These are phyloP conservation scores for Auricularia sp. DNA, from an alignment of 768 basidiomycete genomes.

Conservation along the genomic window DNA sequence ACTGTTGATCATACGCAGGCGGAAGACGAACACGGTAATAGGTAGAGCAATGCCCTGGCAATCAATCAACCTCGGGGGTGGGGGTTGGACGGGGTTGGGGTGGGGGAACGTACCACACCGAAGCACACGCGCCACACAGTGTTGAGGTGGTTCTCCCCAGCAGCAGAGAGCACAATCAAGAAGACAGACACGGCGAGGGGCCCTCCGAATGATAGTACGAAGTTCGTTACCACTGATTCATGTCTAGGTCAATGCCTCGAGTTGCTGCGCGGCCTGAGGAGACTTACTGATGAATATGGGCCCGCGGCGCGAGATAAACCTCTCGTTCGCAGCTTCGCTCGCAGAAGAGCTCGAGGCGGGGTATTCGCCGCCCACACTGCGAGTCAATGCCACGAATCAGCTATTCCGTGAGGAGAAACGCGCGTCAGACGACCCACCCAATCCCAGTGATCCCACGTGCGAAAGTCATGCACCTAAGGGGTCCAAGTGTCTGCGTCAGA, in stretches of 20 bases:
- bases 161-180: conserved; percentile 57
- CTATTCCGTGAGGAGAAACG: conserved; percentile 2
- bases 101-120: conserved; percentile 26
- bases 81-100: neutral
- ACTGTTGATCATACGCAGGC: conserved; percentile 62
- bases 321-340: conserved; percentile 66
- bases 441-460: conserved; percentile 63
- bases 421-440: conserved; percentile 21
- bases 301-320: conserved; percentile 47
- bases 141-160: conserved; percentile 48
- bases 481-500: neutral
- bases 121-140: conserved; percentile 64
- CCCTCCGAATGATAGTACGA: conserved; percentile 58
- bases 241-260: no score
- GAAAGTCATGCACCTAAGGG: conserved; percentile 42
- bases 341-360: conserved; percentile 63
- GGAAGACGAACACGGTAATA: conserved; percentile 60
- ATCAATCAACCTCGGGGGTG: neutral
- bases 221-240: conserved; percentile 54
- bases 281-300: conserved; percentile 19
- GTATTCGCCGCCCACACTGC: conserved; percentile 68
- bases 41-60: conserved; percentile 44
- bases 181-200: conserved; percentile 59
- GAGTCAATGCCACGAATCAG: conserved; percentile 18
- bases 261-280: neutral